phyloP scores from a whole-genome alignment of 1,284 basidiomycete genomes.

The Ustilago cynodontis region DNA sequence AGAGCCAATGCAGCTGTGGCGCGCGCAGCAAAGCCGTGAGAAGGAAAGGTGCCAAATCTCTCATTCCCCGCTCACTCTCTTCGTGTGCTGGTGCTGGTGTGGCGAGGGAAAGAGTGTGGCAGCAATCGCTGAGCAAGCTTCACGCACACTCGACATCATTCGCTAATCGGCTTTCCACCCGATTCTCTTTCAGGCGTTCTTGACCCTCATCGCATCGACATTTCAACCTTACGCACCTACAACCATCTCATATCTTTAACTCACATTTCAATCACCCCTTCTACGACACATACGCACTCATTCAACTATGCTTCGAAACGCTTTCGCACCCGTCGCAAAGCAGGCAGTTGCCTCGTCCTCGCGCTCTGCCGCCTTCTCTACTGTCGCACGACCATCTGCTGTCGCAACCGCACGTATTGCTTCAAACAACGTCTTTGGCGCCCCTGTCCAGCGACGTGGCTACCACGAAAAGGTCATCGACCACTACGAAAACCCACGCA shows the following conservation, averaged over 20 bases:
- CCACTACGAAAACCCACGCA: constrained; percentile 70
- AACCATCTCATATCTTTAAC: background rate
- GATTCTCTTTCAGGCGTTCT: constrained; percentile 2
- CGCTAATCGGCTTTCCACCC: constrained; percentile 23
- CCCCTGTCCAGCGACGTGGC: constrained; percentile 44
- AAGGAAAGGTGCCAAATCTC: constrained; percentile 1
- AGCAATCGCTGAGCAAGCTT: constrained; percentile 4
- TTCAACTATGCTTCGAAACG: constrained; percentile 43
- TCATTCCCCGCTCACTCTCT: background rate
- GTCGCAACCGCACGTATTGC: constrained; percentile 29
- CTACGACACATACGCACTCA: background rate
- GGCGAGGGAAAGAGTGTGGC: background rate
- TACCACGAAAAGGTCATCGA: constrained; percentile 70
- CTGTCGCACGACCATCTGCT: constrained; percentile 44
- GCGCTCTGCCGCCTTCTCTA: constrained; percentile 37
- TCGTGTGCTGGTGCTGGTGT: background rate
- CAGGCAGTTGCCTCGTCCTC: constrained; percentile 45
- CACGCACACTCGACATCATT: constrained; percentile 9
- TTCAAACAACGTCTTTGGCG: constrained; percentile 28
- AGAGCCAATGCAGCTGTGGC: constrained; percentile 1
- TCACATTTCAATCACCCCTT: background rate
- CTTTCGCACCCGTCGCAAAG: constrained; percentile 42
- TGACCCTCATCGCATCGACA: background rate
- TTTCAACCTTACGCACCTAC: background rate
- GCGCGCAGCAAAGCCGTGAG: background rate